These are phyloP conservation scores for Globisporangium parvum DNA, from an alignment of 352 stramenopile genomes.

Conservation along the genomic window DNA sequence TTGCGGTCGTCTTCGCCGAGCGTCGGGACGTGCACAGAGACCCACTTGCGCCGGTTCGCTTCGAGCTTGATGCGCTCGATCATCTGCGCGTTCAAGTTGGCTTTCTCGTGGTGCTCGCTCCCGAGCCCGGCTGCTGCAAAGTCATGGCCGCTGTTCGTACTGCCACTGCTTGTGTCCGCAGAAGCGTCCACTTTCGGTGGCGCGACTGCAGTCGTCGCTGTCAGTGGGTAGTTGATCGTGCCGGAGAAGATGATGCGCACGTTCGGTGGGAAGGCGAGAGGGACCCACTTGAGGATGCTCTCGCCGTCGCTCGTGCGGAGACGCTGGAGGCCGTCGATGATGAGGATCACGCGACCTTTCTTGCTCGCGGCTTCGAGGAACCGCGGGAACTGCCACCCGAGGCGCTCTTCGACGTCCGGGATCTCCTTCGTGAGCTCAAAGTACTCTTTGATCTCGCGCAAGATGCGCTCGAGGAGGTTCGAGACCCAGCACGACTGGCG, in stretches of 20 bases:
- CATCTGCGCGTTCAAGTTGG: slow-evolving; percentile 56
- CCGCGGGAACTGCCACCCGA: slow-evolving; percentile 89
- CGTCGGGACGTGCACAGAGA: slow-evolving; percentile 46
- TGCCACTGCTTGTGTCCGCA: neutral
- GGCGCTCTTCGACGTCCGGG: slow-evolving; percentile 75
- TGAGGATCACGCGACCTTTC: slow-evolving; percentile 86
- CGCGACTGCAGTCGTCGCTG: neutral
- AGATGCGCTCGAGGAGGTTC: slow-evolving; percentile 80
- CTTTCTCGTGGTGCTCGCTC: slow-evolving; percentile 56
- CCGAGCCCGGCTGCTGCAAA: slow-evolving; percentile 8
- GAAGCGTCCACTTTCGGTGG: neutral
- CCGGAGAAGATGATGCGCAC: slow-evolving; percentile 82
- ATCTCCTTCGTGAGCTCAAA: slow-evolving; percentile 88
- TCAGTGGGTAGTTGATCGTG: slow-evolving; percentile 42
- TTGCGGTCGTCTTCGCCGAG: slow-evolving; percentile 57
- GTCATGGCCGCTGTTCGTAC: neutral
- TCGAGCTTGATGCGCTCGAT: slow-evolving; percentile 84
- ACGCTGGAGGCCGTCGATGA: slow-evolving; percentile 87
- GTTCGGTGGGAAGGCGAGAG: slow-evolving; percentile 82
- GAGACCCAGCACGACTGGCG: slow-evolving; percentile 82
- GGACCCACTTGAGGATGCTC: slow-evolving; percentile 89
- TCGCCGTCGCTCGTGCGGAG: slow-evolving; percentile 84
- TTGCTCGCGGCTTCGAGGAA: slow-evolving; percentile 87
- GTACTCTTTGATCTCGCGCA: slow-evolving; percentile 87
- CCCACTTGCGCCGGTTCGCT: slow-evolving; percentile 72